Conservation (phyloP, 257 asterid genomes). For the Capsicum pubescens region DNA sequence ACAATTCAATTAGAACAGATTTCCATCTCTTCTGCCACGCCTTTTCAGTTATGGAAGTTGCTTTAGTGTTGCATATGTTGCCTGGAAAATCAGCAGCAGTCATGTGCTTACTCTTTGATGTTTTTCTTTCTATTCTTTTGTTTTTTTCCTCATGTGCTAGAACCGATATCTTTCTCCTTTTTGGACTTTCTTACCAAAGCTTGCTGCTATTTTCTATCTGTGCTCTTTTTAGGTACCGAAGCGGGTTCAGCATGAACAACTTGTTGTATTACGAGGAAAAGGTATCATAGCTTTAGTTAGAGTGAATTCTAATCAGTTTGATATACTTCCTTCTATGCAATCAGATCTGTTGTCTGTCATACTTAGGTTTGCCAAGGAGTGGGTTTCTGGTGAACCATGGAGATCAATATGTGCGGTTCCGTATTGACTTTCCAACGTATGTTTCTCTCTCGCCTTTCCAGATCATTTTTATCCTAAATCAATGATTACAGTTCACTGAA, state of each 20-base stretch:
- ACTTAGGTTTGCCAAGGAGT: slow-evolving; percentile 77
- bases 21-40: not conserved
- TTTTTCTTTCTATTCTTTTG: not conserved
- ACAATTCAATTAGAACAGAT: not conserved
- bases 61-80: slow-evolving; percentile 22
- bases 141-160: not conserved
- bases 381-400: slow-evolving; percentile 76
- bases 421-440: slow-evolving; percentile 85
- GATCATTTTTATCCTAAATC: not conserved
- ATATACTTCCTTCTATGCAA: not conserved
- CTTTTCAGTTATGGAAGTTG: slow-evolving; percentile 4
- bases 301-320: not conserved
- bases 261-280: slow-evolving; percentile 77
- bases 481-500: not conserved
- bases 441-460: slow-evolving; percentile 39
- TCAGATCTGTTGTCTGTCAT: slow-evolving; percentile 3
- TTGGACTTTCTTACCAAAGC: slow-evolving; percentile 29
- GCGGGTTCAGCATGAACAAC: slow-evolving; percentile 94
- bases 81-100: slow-evolving; percentile 13
- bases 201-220: slow-evolving; percentile 31
- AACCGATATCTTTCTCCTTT: not conserved
- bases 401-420: slow-evolving; percentile 84
- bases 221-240: slow-evolving; percentile 72
- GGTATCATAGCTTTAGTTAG: slow-evolving; percentile 49
- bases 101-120: not conserved